Evolutionary conservation across 179 eudicot genomes (phyloP).

Genomic region (Gypsophila paniculata): DNA sequence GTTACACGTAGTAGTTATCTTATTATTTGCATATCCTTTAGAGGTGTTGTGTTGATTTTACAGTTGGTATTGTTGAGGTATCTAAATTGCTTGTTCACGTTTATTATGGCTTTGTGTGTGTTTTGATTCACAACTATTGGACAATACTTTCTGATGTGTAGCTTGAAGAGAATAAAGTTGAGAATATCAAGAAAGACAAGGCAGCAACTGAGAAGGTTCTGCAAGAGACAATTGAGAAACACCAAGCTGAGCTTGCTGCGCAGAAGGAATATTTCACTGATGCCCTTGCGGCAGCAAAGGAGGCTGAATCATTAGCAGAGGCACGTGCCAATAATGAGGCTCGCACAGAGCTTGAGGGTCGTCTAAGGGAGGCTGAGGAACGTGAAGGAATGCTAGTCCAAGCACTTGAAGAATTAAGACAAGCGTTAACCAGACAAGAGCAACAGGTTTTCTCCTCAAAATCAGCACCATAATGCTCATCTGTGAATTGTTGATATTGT

Average conservation of each 20-base stretch:
- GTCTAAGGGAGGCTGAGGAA: slow-evolving; percentile 68
- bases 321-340: slow-evolving; percentile 82
- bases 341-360: slow-evolving; percentile 68
- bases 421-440: slow-evolving; percentile 73
- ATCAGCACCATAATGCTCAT: slow-evolving; percentile 16
- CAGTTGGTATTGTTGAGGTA: background rate
- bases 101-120: background rate
- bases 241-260: slow-evolving; percentile 81
- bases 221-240: slow-evolving; percentile 92
- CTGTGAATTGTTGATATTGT: background rate
- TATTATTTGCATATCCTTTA: background rate
- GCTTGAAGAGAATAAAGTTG: slow-evolving; percentile 97
- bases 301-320: slow-evolving; percentile 89
- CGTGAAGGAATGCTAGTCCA: slow-evolving; percentile 83
- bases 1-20: background rate
- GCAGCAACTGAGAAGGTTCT: slow-evolving; percentile 88
- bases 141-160: slow-evolving; percentile 24
- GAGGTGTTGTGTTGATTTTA: background rate
- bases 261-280: slow-evolving; percentile 82
- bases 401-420: slow-evolving; percentile 78
- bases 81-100: slow-evolving; percentile 9
- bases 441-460: slow-evolving; percentile 59
- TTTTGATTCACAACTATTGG: slow-evolving; percentile 3
- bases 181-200: slow-evolving; percentile 87
- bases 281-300: slow-evolving; percentile 87